phyloP scores from a whole-genome alignment of 2,329 filamentous ascomycete genomes.

The Aspergillaceae sp. region DNA sequence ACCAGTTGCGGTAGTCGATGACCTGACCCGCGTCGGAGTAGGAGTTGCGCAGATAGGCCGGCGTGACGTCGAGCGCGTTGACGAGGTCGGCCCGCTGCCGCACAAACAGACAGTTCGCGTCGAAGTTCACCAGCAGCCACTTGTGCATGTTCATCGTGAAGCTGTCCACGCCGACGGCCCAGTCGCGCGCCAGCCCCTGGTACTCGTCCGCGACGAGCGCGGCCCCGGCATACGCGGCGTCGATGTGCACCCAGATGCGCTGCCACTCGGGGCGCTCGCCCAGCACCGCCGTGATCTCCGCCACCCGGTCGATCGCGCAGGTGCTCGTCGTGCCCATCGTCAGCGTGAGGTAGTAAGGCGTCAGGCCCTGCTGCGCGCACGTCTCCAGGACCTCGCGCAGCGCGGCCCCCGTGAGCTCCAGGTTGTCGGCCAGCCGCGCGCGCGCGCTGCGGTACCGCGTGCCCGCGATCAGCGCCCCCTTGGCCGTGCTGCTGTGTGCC shows the following conservation, averaged over 20 bases:
- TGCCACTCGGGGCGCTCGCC: conserved; percentile 39
- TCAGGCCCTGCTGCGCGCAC: conserved; percentile 59
- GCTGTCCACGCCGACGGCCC: conserved; percentile 62
- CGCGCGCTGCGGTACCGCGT: conserved; percentile 68
- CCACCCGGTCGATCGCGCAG: conserved; percentile 78
- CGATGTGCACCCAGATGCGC: conserved; percentile 81
- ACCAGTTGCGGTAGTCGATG: conserved; percentile 95
- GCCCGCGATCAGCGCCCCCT: conserved; percentile 77
- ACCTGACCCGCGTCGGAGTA: conserved; percentile 76
- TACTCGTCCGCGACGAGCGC: conserved; percentile 76
- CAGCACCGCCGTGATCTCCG: conserved; percentile 53
- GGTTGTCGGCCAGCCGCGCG: conserved; percentile 54
- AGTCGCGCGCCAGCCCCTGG: conserved; percentile 55
- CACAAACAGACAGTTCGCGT: conserved; percentile 70
- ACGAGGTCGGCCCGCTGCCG: conserved; percentile 68
- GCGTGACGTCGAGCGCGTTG: conserved; percentile 67
- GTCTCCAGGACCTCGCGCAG: conserved; percentile 56
- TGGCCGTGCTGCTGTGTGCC: conserved; percentile 75
- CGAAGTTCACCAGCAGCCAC: conserved; percentile 92
- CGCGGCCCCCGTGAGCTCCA: conserved; percentile 58
- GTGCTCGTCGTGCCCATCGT: conserved; percentile 82
- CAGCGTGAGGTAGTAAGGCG: conserved; percentile 78
- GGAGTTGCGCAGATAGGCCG: conserved; percentile 72
- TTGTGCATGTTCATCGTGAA: conserved; percentile 98
- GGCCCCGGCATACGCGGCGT: conserved; percentile 85